Evolutionary conservation across 805 yeast species (phyloP).

Genomic region (Saccharomycopsis microspora): DNA sequence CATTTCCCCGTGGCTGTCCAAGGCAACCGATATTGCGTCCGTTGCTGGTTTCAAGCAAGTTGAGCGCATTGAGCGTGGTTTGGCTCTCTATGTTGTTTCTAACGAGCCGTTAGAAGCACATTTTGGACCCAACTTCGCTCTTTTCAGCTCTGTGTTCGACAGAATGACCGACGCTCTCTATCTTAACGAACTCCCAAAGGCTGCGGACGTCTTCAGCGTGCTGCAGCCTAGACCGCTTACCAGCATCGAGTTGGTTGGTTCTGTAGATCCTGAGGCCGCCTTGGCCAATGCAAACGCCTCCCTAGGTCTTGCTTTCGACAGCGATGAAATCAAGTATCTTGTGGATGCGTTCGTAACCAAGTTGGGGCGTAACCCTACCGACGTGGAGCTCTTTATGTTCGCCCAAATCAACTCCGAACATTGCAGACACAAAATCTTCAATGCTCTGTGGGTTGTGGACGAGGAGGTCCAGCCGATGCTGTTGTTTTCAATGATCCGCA

Average conservation of each 20-base stretch:
- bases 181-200: slow-evolving; percentile 48
- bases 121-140: slow-evolving; percentile 20
- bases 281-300: slow-evolving; percentile 67
- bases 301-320: slow-evolving; percentile 89
- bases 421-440: slow-evolving; percentile 97
- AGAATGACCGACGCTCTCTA: slow-evolving; percentile 85
- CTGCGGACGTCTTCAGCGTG: slow-evolving; percentile 51
- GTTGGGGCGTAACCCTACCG: slow-evolving; percentile 85
- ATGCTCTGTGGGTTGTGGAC: slow-evolving; percentile 76
- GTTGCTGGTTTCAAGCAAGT: slow-evolving; percentile 75
- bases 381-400: slow-evolving; percentile 96
- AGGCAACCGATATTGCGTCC: slow-evolving; percentile 88
- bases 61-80: slow-evolving; percentile 86
- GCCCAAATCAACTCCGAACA: slow-evolving; percentile 99
- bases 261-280: slow-evolving; percentile 37
- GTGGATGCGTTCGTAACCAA: slow-evolving; percentile 68
- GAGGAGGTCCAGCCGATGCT: slow-evolving; percentile 50
- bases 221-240: slow-evolving; percentile 79
- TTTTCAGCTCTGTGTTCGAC: slow-evolving; percentile 70
- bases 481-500: slow-evolving; percentile 89
- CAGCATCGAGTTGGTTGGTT: slow-evolving; percentile 49
- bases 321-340: slow-evolving; percentile 85
- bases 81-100: slow-evolving; percentile 44
- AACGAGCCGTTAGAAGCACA: background rate
- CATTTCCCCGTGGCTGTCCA: slow-evolving; percentile 98